These are phyloP conservation scores for Helminthosporium solani DNA, from an alignment of 2,329 filamentous ascomycete genomes.

Conservation along the genomic window DNA sequence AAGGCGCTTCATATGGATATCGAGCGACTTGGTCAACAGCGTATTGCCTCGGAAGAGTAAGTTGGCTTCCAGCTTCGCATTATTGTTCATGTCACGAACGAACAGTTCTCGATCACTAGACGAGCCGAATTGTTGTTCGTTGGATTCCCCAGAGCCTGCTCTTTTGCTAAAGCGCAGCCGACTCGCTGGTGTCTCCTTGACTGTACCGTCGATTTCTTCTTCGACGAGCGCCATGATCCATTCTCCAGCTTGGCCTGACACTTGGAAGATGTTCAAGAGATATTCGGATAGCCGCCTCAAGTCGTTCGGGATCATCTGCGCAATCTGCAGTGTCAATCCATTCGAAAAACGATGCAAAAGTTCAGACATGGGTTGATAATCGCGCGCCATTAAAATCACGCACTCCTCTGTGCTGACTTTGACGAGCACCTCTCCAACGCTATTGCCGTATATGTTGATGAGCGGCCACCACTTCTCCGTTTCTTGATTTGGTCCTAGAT, in stretches of 20 bases:
- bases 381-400: slow-evolving; percentile 79
- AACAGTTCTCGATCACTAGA: slow-evolving; percentile 67
- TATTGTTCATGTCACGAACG: slow-evolving; percentile 76
- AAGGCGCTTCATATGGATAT: slow-evolving; percentile 91
- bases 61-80: slow-evolving; percentile 83
- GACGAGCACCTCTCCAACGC: slow-evolving; percentile 80
- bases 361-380: slow-evolving; percentile 81
- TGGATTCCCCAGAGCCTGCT: slow-evolving; percentile 69
- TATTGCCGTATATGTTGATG: slow-evolving; percentile 71
- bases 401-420: slow-evolving; percentile 83
- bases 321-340: slow-evolving; percentile 81
- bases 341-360: slow-evolving; percentile 82
- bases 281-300: slow-evolving; percentile 80
- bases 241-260: slow-evolving; percentile 77
- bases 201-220: slow-evolving; percentile 92
- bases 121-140: slow-evolving; percentile 49
- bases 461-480: slow-evolving; percentile 85
- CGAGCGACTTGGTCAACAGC: slow-evolving; percentile 85
- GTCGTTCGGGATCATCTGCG: slow-evolving; percentile 73
- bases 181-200: slow-evolving; percentile 74
- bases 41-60: slow-evolving; percentile 94
- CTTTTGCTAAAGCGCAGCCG: slow-evolving; percentile 68
- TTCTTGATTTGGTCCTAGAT: slow-evolving; percentile 73
- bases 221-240: slow-evolving; percentile 94
- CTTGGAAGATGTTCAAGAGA: slow-evolving; percentile 92